A percentile compares a stretch with the other conserved stretches of the same genome.
Evolutionary conservation across 2,329 filamentous ascomycete species (phyloP).

Genomic region (Neurospora crassa): DNA sequence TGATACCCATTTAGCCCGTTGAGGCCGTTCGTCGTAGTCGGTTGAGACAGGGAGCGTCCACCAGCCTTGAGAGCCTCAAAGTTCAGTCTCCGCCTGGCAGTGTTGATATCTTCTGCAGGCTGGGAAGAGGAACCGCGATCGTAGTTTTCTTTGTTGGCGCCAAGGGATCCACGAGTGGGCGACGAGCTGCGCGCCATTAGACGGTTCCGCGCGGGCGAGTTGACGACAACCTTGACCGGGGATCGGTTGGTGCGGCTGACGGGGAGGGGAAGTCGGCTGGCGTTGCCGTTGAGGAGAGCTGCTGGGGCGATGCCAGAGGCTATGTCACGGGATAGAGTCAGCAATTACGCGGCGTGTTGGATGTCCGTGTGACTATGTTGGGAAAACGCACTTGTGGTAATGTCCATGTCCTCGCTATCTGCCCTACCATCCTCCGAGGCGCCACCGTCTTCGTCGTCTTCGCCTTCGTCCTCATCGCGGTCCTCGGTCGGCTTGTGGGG

Average conservation of each 20-base stretch:
- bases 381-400: slow-evolving; percentile 28
- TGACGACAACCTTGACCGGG: slow-evolving; percentile 52
- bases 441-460: slow-evolving; percentile 12
- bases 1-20: slow-evolving; percentile 4
- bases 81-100: slow-evolving; percentile 45
- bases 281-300: slow-evolving; percentile 43
- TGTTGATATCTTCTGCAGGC: slow-evolving; percentile 20
- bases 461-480: slow-evolving; percentile 22
- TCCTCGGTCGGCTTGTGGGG: slow-evolving; percentile 36
- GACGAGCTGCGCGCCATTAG: slow-evolving; percentile 45
- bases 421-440: slow-evolving; percentile 23
- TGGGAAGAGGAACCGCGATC: slow-evolving; percentile 10
- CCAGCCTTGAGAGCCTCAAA: slow-evolving; percentile 29
- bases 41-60: slow-evolving; percentile 15
- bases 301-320: slow-evolving; percentile 32
- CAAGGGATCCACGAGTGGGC: slow-evolving; percentile 31
- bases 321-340: slow-evolving; percentile 17
- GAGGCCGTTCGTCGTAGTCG: slow-evolving; percentile 14
- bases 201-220: slow-evolving; percentile 52
- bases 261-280: slow-evolving; percentile 34
- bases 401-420: slow-evolving; percentile 43
- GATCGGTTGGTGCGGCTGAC: slow-evolving; percentile 38
- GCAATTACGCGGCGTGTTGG: neutral
- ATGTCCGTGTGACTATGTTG: slow-evolving; percentile 11
- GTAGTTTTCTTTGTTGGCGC: slow-evolving; percentile 9